Evolutionary conservation across 2,329 filamentous ascomycete species (phyloP).

Genomic region (Claviceps fusiformis): DNA sequence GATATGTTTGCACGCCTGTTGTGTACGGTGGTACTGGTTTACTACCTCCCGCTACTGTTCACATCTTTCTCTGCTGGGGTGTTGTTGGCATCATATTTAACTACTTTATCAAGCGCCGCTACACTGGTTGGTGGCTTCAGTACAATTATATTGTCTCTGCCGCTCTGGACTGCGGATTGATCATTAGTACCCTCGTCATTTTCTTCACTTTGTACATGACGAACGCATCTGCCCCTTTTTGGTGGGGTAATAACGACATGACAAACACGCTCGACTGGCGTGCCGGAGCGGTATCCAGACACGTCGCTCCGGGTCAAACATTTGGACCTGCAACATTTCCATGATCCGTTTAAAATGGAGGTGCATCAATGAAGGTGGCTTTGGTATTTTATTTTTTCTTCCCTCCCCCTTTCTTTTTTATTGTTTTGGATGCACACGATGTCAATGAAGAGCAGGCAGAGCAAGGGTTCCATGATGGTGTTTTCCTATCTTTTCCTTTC

Average conservation of each 20-base stretch:
- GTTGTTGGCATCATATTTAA: conserved; percentile 56
- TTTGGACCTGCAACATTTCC: conserved; percentile 32
- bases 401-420: neutral
- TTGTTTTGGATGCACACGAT: too few relatives aligned
- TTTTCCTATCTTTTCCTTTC: neutral
- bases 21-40: conserved; percentile 51
- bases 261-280: conserved; percentile 33
- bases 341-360: conserved; percentile 1
- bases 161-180: conserved; percentile 54
- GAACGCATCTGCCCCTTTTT: conserved; percentile 37
- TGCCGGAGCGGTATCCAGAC: conserved; percentile 28
- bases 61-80: conserved; percentile 61
- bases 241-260: conserved; percentile 46
- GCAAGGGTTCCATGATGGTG: neutral
- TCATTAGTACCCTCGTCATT: conserved; percentile 52
- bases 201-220: conserved; percentile 56
- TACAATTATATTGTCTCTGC: conserved; percentile 68
- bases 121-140: conserved; percentile 61
- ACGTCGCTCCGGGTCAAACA: conserved; percentile 27
- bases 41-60: conserved; percentile 55
- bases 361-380: neutral
- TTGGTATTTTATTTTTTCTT: neutral
- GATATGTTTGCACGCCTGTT: conserved; percentile 54
- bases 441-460: neutral
- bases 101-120: conserved; percentile 49